Percentiles rank a stretch among this genome's conserved stretches.
phyloP scores from a whole-genome alignment of 2,329 filamentous ascomycete genomes.

The Ascochyta lentis region DNA sequence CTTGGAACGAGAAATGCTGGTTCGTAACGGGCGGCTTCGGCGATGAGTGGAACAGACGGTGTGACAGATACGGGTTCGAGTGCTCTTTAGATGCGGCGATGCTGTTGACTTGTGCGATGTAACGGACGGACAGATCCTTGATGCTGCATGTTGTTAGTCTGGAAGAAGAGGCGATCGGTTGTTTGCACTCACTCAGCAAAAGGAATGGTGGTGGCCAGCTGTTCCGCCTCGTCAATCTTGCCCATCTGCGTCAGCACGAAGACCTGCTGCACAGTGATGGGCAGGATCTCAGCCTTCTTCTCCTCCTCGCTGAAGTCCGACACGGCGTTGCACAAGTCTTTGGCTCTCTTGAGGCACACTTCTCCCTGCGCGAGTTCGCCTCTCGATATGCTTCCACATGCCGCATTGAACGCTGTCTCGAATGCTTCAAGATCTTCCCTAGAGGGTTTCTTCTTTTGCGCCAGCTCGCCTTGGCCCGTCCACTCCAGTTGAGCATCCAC shows the following conservation, averaged over 20 bases:
- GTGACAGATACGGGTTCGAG: constrained; percentile 71
- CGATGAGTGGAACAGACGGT: constrained; percentile 66
- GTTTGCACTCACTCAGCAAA: constrained; percentile 61
- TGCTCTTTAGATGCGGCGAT: constrained; percentile 56
- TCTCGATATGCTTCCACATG: constrained; percentile 73
- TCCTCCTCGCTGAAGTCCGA: constrained; percentile 78
- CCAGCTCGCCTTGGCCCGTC: constrained; percentile 63
- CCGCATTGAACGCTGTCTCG: constrained; percentile 82
- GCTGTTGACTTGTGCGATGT: constrained; percentile 72
- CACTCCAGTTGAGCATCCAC: constrained; percentile 76
- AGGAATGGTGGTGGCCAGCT: constrained; percentile 68
- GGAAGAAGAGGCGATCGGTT: too few species aligned
- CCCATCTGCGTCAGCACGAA: constrained; percentile 74
- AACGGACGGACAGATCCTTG: constrained; percentile 69
- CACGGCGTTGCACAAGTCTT: constrained; percentile 73
- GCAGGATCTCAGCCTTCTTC: constrained; percentile 74
- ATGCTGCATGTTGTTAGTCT: constrained; percentile 56
- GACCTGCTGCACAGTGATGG: constrained; percentile 78
- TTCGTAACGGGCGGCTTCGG: constrained; percentile 63
- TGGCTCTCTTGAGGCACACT: constrained; percentile 72
- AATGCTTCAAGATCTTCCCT: constrained; percentile 75
- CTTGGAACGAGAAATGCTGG: constrained; percentile 76
- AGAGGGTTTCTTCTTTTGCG: constrained; percentile 61
- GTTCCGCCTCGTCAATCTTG: constrained; percentile 68
- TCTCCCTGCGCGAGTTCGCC: constrained; percentile 70